These are phyloP conservation scores for Zangia roseola DNA, from an alignment of 768 basidiomycete species.

Conservation along the genomic window DNA sequence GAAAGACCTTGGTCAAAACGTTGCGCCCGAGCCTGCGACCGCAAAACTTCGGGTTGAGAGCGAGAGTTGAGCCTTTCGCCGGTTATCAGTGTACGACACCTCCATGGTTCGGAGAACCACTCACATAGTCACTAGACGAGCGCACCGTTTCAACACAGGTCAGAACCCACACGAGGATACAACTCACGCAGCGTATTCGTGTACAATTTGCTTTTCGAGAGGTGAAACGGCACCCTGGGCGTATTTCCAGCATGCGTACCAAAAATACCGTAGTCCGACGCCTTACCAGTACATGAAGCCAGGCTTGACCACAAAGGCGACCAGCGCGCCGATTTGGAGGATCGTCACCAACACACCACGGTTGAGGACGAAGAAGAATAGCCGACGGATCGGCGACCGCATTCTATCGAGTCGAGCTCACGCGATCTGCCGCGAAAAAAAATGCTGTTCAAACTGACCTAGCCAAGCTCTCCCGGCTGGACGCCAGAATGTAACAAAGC, in stretches of 20 bases:
- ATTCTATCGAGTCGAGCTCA: background rate
- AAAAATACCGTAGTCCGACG: too few relatives aligned
- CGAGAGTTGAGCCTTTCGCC: background rate
- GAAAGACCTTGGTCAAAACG: background rate
- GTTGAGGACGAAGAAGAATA: background rate
- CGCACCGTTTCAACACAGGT: background rate
- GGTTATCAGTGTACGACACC: background rate
- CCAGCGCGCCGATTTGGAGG: background rate
- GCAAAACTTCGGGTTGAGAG: background rate
- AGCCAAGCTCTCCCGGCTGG: background rate
- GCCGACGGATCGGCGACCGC: background rate
- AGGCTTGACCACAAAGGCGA: background rate
- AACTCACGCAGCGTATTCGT: conserved; percentile 1
- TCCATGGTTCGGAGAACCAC: background rate
- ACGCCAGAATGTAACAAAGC: background rate
- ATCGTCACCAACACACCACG: conserved; percentile 4
- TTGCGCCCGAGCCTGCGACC: background rate
- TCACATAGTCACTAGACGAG: conserved; percentile 1
- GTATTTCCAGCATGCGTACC: too few relatives aligned
- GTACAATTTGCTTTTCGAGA: background rate
- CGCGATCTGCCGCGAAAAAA: background rate
- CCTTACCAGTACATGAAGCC: too few relatives aligned
- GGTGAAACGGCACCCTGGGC: background rate
- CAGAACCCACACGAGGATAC: background rate
- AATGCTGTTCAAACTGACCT: background rate